A percentile compares a stretch with the other conserved stretches of the same genome.
Conservation (phyloP, 495 filamentous ascomycete genomes). For the Corynascus novoguineensis region DNA sequence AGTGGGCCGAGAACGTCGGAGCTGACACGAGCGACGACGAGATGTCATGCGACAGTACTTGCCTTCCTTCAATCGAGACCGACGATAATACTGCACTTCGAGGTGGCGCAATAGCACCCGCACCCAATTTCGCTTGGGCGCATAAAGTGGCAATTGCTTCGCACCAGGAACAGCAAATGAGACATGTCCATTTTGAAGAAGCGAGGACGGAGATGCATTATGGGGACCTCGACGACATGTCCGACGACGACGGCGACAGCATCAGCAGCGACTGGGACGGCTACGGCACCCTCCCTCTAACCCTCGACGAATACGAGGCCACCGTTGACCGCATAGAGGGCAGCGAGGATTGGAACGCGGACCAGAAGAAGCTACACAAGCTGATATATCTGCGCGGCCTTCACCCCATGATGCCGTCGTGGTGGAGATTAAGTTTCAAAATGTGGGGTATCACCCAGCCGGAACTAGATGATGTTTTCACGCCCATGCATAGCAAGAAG, state of each 20-base stretch:
- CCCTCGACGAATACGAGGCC: conserved; percentile 19
- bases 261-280: conserved; percentile 28
- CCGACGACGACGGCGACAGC: conserved; percentile 13
- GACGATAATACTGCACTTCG: not conserved
- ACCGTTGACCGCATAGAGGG: conserved; percentile 18
- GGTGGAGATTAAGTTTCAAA: conserved; percentile 25
- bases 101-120: not conserved
- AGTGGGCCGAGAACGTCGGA: not conserved
- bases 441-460: conserved; percentile 30
- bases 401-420: conserved; percentile 32
- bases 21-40: not conserved
- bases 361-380: conserved; percentile 27
- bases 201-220: not conserved
- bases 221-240: not conserved
- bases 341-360: conserved; percentile 24
- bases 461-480: conserved; percentile 24
- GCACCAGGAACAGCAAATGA: not conserved
- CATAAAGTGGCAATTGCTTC: not conserved
- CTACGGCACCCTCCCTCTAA: conserved; percentile 18
- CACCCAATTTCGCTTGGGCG: not conserved
- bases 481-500: conserved; percentile 22
- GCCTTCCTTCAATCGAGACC: not conserved
- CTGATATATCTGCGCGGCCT: conserved; percentile 29
- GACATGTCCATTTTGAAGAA: not conserved
- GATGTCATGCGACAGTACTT: not conserved